Percentiles rank a stretch among this genome's conserved stretches.
Conservation (phyloP, 2,329 filamentous ascomycete species). For the Alternaria solani region DNA sequence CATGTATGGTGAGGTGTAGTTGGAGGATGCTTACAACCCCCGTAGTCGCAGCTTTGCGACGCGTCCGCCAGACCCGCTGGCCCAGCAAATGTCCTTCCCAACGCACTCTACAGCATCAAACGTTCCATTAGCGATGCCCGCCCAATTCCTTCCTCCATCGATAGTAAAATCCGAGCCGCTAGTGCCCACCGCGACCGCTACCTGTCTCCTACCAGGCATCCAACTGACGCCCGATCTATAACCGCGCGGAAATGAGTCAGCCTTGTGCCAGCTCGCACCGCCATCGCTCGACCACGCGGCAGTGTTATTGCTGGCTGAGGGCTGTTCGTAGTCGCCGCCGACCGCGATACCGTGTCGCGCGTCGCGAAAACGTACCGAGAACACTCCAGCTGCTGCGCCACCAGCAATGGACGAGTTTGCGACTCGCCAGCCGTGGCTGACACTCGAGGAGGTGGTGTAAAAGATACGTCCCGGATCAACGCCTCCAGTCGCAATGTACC, state of each 20-base stretch:
- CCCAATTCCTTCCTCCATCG: slow-evolving; percentile 39
- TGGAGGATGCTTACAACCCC: background rate
- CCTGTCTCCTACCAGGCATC: slow-evolving; percentile 25
- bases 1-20: background rate
- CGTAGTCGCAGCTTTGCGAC: slow-evolving; percentile 25
- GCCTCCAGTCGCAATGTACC: slow-evolving; percentile 41
- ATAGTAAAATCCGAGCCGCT: slow-evolving; percentile 39
- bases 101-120: slow-evolving; percentile 41
- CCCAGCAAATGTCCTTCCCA: slow-evolving; percentile 31
- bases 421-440: slow-evolving; percentile 29
- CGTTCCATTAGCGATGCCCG: slow-evolving; percentile 34
- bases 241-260: slow-evolving; percentile 33
- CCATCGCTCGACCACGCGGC: slow-evolving; percentile 39
- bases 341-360: slow-evolving; percentile 35
- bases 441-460: slow-evolving; percentile 16
- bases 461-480: slow-evolving; percentile 37
- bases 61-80: slow-evolving; percentile 34
- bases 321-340: slow-evolving; percentile 38
- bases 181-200: slow-evolving; percentile 38
- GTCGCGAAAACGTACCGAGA: slow-evolving; percentile 40
- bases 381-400: slow-evolving; percentile 39
- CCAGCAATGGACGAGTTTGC: slow-evolving; percentile 31
- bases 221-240: slow-evolving; percentile 40
- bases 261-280: slow-evolving; percentile 30
- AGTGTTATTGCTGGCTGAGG: slow-evolving; percentile 25